These are phyloP conservation scores for Blumeriella jaapii DNA, from an alignment of 2,329 filamentous ascomycete genomes.

Conservation along the genomic window DNA sequence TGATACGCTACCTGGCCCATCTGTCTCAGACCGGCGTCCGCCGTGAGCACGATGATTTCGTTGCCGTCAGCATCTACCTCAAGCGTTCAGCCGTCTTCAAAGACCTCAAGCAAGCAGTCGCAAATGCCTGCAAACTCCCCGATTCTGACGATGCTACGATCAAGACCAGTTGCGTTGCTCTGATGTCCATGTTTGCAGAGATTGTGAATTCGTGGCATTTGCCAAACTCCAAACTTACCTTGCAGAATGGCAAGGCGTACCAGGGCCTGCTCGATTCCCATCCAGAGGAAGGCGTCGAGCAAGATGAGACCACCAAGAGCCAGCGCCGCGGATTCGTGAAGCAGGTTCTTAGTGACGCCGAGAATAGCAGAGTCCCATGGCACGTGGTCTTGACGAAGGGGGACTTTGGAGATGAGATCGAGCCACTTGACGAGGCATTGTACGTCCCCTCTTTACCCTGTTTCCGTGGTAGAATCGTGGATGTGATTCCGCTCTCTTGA, in stretches of 20 bases:
- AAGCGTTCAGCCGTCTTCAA: conserved; percentile 18
- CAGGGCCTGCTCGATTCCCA: conserved; percentile 7
- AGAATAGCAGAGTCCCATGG: conserved; percentile 11
- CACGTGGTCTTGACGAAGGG: conserved; percentile 14
- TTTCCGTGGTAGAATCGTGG: too few relatives aligned
- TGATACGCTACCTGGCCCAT: conserved; percentile 15
- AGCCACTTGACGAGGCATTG: conserved; percentile 12
- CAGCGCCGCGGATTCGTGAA: conserved; percentile 3
- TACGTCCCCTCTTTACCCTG: too few relatives aligned
- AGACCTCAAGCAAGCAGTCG: conserved; percentile 11
- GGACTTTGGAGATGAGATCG: conserved; percentile 13
- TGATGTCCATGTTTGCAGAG: conserved; percentile 10
- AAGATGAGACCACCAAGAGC: conserved; percentile 3
- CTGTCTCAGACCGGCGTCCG: conserved; percentile 10
- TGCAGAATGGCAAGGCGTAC: conserved; percentile 15
- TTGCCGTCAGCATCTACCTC: conserved; percentile 14
- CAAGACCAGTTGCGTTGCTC: conserved; percentile 5
- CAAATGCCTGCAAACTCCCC: conserved; percentile 6
- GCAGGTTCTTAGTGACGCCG: conserved; percentile 10
- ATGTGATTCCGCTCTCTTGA: too few relatives aligned
- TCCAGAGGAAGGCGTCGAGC: neutral
- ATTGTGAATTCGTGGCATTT: conserved; percentile 13
- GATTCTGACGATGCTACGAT: conserved; percentile 9
- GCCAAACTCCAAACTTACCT: conserved; percentile 2
- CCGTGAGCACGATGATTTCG: conserved; percentile 12